phyloP scores from a whole-genome alignment of 2,329 filamentous ascomycete genomes.

The Ophioceras dolichostomum region DNA sequence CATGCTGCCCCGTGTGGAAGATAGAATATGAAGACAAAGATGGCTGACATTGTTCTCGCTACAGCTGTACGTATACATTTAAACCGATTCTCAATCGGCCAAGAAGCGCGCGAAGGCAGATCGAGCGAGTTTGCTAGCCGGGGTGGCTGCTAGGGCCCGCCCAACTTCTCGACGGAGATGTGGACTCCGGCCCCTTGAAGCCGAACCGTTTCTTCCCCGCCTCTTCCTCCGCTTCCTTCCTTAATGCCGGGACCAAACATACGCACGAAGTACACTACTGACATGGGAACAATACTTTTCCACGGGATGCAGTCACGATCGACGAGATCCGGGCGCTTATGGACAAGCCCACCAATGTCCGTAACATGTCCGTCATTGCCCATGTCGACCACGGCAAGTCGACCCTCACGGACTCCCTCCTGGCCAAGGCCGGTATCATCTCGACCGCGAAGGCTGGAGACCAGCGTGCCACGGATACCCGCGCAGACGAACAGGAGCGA shows the following conservation, averaged over 20 bases:
- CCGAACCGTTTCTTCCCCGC: no score
- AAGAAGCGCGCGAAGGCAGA: no score
- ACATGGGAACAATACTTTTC: no score
- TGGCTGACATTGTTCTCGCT: constrained; percentile 1
- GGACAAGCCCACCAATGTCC: constrained; percentile 67
- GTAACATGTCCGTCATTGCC: constrained; percentile 99
- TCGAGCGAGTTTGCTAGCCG: no score
- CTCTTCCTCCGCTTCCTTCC: no score
- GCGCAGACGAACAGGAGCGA: constrained; percentile 96
- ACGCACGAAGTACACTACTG: no score
- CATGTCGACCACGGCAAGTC: constrained; percentile 99
- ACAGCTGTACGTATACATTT: constrained; percentile 1
- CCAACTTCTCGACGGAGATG: no score
- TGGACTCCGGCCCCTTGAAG: no score
- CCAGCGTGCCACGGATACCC: constrained; percentile 91
- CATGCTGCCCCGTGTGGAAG: no score
- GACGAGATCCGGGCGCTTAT: constrained; percentile 61
- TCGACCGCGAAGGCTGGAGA: constrained; percentile 96
- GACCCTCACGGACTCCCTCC: constrained; percentile 96
- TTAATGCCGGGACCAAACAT: no score
- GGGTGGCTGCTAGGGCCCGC: no score
- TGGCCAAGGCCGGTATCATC: constrained; percentile 99
- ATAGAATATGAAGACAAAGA: constrained; percentile 1
- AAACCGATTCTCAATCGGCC: no score
- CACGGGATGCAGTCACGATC: constrained; percentile 63